Conservation (phyloP, 2,329 filamentous ascomycete genomes). For the Aureobasidium zeae region DNA sequence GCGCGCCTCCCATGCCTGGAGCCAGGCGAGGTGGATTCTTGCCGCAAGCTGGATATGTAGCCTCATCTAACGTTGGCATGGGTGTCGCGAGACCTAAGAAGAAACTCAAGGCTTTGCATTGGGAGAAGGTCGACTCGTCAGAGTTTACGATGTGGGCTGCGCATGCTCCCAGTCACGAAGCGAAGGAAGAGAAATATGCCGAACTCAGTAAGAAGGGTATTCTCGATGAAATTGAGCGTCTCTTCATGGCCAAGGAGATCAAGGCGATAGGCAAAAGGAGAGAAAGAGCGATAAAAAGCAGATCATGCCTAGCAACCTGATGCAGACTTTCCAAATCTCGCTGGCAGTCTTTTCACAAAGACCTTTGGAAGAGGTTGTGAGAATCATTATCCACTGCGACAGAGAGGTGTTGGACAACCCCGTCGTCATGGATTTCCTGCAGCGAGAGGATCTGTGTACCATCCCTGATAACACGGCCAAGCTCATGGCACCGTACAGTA, state of each 20-base stretch:
- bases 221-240: conserved; percentile 90
- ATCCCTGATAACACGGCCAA: conserved; percentile 86
- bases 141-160: conserved; percentile 88
- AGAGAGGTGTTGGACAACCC: conserved; percentile 75
- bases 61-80: conserved; percentile 54
- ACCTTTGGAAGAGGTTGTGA: conserved; percentile 73
- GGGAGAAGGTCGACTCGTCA: conserved; percentile 94
- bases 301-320: conserved; percentile 82
- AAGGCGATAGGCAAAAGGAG: conserved; percentile 66
- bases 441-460: conserved; percentile 84
- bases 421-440: conserved; percentile 94
- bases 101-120: conserved; percentile 98
- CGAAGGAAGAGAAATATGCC: conserved; percentile 89
- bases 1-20: conserved; percentile 53
- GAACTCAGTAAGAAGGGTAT: conserved; percentile 92
- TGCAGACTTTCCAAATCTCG: conserved; percentile 85
- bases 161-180: conserved; percentile 75
- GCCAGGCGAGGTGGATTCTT: conserved; percentile 62
- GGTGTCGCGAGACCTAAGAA: conserved; percentile 88
- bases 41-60: conserved; percentile 48
- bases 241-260: conserved; percentile 96
- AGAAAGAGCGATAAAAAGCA: conserved; percentile 96
- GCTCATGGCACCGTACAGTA: conserved; percentile 87
- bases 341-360: conserved; percentile 86
- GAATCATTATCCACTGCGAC: conserved; percentile 95